These are phyloP conservation scores for Rosa multiflora DNA, from an alignment of 306 rosid genomes.

Conservation along the genomic window DNA sequence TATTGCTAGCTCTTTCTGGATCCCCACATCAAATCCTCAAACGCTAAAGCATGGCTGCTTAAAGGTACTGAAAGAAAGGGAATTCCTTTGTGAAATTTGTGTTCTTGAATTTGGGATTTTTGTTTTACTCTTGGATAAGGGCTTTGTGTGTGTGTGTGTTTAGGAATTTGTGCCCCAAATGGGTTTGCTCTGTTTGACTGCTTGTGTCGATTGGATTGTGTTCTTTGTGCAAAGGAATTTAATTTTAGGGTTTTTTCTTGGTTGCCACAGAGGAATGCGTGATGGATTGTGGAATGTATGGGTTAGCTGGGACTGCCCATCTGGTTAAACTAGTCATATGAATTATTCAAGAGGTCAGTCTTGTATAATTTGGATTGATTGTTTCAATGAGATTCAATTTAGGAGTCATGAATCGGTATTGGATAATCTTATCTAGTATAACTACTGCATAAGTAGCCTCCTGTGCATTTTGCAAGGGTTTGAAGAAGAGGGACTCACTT, in stretches of 20 bases:
- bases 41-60: constrained; percentile 1
- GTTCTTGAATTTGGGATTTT: not conserved
- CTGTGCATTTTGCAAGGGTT: not conserved
- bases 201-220: constrained; percentile 20
- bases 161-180: constrained; percentile 20
- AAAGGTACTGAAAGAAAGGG: constrained; percentile 7
- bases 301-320: constrained; percentile 44
- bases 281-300: constrained; percentile 50
- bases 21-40: constrained; percentile 13
- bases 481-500: not conserved
- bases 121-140: constrained; percentile 14
- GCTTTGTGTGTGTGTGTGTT: constrained; percentile 17
- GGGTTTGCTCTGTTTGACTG: constrained; percentile 18
- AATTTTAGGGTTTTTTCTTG: constrained; percentile 52
- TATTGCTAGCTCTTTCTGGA: constrained; percentile 1
- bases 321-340: constrained; percentile 23
- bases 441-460: not conserved
- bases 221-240: constrained; percentile 19
- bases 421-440: not conserved
- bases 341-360: constrained; percentile 35
- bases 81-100: not conserved
- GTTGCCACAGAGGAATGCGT: constrained; percentile 44
- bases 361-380: not conserved
- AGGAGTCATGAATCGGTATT: not conserved
- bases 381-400: not conserved